Evolutionary conservation across 768 basidiomycete genomes (phyloP).

Genomic region (Wakefieldia striispora): DNA sequence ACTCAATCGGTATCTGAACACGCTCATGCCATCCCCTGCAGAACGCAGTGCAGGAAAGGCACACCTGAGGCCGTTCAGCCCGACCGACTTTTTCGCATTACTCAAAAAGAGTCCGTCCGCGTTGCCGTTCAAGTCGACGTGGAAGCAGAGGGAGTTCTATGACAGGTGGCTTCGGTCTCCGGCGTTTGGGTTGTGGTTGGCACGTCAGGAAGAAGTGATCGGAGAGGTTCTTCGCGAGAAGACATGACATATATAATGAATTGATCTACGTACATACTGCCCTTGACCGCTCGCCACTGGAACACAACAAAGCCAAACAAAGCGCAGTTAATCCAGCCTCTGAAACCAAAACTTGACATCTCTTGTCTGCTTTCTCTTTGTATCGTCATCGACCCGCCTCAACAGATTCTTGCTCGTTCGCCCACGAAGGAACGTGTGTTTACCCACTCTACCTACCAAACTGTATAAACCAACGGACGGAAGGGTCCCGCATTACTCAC

Average conservation of each 20-base stretch:
- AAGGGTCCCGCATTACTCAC: slow-evolving; percentile 17
- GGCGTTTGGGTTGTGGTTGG: slow-evolving; percentile 78
- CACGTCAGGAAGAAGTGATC: slow-evolving; percentile 71
- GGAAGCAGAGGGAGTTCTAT: slow-evolving; percentile 71
- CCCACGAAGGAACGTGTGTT: slow-evolving; percentile 7
- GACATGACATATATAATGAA: background rate
- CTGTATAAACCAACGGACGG: slow-evolving; percentile 22
- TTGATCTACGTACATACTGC: background rate
- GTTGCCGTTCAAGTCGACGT: slow-evolving; percentile 69
- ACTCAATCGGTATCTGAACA: slow-evolving; percentile 87
- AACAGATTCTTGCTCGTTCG: slow-evolving; percentile 3
- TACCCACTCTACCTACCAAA: slow-evolving; percentile 23
- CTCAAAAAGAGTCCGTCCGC: slow-evolving; percentile 68
- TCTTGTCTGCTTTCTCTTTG: slow-evolving; percentile 11
- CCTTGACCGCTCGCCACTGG: slow-evolving; percentile 17
- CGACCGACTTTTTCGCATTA: slow-evolving; percentile 65
- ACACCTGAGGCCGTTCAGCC: slow-evolving; percentile 69
- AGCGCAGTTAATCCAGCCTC: slow-evolving; percentile 13
- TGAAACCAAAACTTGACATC: slow-evolving; percentile 5
- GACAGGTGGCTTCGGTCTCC: slow-evolving; percentile 73
- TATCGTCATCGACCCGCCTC: slow-evolving; percentile 7
- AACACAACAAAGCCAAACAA: slow-evolving; percentile 28
- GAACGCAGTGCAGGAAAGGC: slow-evolving; percentile 33
- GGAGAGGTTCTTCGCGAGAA: slow-evolving; percentile 46
- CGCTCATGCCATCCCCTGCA: slow-evolving; percentile 72